Evolutionary conservation across 306 rosid genomes (phyloP).

Genomic region (Vicia faba): DNA sequence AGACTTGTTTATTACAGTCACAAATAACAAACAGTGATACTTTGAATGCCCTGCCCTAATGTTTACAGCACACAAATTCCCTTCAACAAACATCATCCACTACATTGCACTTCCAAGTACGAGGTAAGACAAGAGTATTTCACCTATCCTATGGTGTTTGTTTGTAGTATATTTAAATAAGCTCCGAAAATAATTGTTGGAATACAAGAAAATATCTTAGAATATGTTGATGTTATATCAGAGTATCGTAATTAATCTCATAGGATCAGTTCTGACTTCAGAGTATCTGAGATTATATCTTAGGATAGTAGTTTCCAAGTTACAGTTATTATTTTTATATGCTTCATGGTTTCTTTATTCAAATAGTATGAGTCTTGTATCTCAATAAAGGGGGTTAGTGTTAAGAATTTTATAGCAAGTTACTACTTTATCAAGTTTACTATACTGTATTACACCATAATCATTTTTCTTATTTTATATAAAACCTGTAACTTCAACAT

Average conservation of each 20-base stretch:
- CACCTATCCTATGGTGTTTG: slow-evolving; percentile 23
- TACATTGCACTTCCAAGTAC: slow-evolving; percentile 24
- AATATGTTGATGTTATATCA: no score
- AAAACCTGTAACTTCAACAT: no score
- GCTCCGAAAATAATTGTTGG: background rate
- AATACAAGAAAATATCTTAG: no score
- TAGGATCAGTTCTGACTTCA: background rate
- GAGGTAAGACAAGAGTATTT: slow-evolving; percentile 5
- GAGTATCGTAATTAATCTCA: background rate
- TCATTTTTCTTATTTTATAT: background rate
- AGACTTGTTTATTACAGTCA: background rate
- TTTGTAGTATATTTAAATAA: slow-evolving; percentile 14
- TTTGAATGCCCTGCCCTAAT: background rate
- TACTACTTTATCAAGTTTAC: background rate
- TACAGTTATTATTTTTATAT: no score
- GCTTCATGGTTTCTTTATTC: background rate
- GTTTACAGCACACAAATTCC: slow-evolving; percentile 22
- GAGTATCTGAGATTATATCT: background rate
- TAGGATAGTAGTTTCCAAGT: background rate
- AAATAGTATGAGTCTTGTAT: no score
- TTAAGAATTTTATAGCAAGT: background rate
- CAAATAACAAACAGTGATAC: background rate
- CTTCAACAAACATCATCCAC: background rate
- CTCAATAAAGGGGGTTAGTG: background rate
- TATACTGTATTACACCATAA: background rate